Conservation (phyloP, 345 rosid species). For the Citrus sp. region DNA sequence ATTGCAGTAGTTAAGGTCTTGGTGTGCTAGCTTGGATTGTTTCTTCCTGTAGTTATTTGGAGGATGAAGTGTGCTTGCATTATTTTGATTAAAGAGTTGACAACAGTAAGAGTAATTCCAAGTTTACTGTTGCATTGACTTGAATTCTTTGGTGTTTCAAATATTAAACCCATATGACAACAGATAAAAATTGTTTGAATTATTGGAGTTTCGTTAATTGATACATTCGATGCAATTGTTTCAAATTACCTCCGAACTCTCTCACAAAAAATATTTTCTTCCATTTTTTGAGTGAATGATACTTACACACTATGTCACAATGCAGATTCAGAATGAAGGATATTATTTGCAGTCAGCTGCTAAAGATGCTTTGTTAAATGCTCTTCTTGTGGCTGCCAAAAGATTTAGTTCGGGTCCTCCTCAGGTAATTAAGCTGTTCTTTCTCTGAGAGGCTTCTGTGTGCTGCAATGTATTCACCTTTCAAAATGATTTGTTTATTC, state of each 20-base stretch:
- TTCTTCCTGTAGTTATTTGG: too few relatives aligned
- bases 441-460: neutral
- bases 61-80: too few relatives aligned
- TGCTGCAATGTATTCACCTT: neutral
- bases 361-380: conserved; percentile 77
- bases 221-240: neutral
- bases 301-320: neutral
- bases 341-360: conserved; percentile 57
- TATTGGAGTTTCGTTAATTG: neutral
- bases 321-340: conserved; percentile 91
- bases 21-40: too few relatives aligned
- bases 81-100: neutral
- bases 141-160: neutral
- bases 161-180: neutral
- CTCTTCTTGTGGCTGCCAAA: conserved; percentile 81
- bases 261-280: neutral
- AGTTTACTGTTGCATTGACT: conserved; percentile 5
- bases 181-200: neutral
- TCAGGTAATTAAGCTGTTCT: conserved; percentile 52
- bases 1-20: neutral
- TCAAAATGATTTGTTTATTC: neutral
- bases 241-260: neutral
- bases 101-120: neutral
- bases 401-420: conserved; percentile 86
- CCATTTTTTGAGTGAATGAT: neutral